Evolutionary conservation across 1,139 yeast species (phyloP).

Genomic region (Yamadazyma atmosphaerica): DNA sequence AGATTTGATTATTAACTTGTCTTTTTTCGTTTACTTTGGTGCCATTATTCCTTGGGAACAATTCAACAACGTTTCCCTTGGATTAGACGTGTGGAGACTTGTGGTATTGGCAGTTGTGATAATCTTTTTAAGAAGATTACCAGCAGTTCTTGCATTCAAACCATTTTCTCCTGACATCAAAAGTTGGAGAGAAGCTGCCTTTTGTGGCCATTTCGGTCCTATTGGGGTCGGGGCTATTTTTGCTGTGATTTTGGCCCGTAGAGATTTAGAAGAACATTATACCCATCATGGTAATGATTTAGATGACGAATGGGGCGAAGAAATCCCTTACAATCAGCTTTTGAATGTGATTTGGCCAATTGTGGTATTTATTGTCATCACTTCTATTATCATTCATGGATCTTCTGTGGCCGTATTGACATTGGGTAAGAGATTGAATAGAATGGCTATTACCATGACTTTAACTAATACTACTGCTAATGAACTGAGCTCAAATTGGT

Average conservation of each 20-base stretch:
- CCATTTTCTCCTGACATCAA: conserved; percentile 89
- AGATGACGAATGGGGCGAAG: conserved; percentile 49
- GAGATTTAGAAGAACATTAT: conserved; percentile 63
- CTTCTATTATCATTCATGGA: conserved; percentile 92
- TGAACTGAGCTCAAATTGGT: conserved; percentile 66
- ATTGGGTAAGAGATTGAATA: conserved; percentile 83
- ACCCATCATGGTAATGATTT: conserved; percentile 21
- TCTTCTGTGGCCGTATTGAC: conserved; percentile 94
- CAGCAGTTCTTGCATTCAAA: conserved; percentile 77
- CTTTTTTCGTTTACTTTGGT: conserved; percentile 92
- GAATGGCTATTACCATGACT: conserved; percentile 91
- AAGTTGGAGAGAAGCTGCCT: conserved; percentile 93
- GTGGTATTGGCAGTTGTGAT: conserved; percentile 80
- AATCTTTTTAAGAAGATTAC: conserved; percentile 80
- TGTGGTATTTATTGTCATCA: conserved; percentile 77
- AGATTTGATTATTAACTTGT: conserved; percentile 77
- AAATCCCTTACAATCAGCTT: conserved; percentile 63
- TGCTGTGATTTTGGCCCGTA: conserved; percentile 82
- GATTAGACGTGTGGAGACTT: conserved; percentile 82
- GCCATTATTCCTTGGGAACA: conserved; percentile 92
- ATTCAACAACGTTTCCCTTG: conserved; percentile 66
- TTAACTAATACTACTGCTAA: conserved; percentile 71
- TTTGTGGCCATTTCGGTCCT: conserved; percentile 98
- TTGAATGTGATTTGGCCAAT: conserved; percentile 88
- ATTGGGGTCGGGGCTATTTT: conserved; percentile 97